Percentiles rank a stretch among this genome's conserved stretches.
These are phyloP conservation scores for Trichomonascaceae sp. DNA, from an alignment of 1,139 yeast genomes.

Conservation along the genomic window DNA sequence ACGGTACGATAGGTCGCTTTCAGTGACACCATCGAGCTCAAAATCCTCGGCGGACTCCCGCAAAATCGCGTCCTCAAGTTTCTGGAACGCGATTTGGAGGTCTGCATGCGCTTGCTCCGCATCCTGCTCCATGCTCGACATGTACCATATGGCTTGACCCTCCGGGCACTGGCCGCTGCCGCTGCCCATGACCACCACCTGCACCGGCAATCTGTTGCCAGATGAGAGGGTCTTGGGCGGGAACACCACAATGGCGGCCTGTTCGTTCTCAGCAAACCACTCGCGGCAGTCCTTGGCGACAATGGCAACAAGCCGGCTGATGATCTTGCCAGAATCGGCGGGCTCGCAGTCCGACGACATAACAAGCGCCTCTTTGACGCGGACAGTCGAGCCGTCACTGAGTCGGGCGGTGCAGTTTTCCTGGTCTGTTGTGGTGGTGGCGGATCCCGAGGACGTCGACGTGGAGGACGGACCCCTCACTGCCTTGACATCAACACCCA, in stretches of 20 bases:
- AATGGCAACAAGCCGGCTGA: constrained; percentile 66
- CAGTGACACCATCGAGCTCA: constrained; percentile 41
- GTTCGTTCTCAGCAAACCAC: constrained; percentile 82
- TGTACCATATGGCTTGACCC: constrained; percentile 87
- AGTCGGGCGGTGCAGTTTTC: constrained; percentile 53
- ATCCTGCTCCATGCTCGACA: constrained; percentile 66
- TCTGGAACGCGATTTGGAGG: constrained; percentile 64
- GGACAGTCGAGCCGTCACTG: constrained; percentile 62
- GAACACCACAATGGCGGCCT: constrained; percentile 78
- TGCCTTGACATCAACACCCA: constrained; percentile 37
- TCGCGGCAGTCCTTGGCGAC: constrained; percentile 81
- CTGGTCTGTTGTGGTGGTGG: constrained; percentile 49
- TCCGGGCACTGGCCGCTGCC: constrained; percentile 79
- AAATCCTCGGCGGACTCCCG: constrained; percentile 56
- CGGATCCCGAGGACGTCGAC: neutral
- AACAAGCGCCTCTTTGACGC: constrained; percentile 64
- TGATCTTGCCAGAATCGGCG: constrained; percentile 20
- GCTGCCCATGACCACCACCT: constrained; percentile 78
- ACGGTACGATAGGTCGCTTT: constrained; percentile 40
- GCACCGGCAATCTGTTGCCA: constrained; percentile 60
- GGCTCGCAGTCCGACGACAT: constrained; percentile 11
- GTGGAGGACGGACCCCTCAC: neutral
- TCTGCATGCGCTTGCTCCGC: constrained; percentile 53
- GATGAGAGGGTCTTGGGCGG: constrained; percentile 77
- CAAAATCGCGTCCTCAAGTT: constrained; percentile 65